Conservation (phyloP, 305 asterid species). For the Ruellia speciosa region DNA sequence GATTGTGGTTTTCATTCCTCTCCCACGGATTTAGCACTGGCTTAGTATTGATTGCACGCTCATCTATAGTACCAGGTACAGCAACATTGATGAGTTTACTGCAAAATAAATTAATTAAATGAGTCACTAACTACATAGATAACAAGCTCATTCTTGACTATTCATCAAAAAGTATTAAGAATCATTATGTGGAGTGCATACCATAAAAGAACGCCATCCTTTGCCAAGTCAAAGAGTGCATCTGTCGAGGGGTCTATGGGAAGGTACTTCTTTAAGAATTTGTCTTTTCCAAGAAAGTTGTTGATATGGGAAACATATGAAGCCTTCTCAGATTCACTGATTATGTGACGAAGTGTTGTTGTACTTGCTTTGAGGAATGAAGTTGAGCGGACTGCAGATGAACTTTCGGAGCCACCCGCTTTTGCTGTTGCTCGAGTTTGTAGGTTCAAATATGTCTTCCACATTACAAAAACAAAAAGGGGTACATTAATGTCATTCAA, state of each 20-base stretch:
- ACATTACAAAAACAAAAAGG: conserved; percentile 1
- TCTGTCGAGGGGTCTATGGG: conserved; percentile 72
- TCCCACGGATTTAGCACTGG: conserved; percentile 78
- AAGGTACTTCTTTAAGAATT: conserved; percentile 61
- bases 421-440: conserved; percentile 58
- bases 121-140: conserved; percentile 14
- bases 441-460: conserved; percentile 57
- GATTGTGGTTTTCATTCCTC: conserved; percentile 80
- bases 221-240: conserved; percentile 75
- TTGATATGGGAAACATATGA: conserved; percentile 84
- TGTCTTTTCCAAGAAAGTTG: conserved; percentile 64
- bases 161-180: background rate
- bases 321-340: conserved; percentile 76
- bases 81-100: conserved; percentile 96
- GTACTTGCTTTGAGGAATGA: conserved; percentile 74
- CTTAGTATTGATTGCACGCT: conserved; percentile 88
- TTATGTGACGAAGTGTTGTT: conserved; percentile 75
- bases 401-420: conserved; percentile 41
- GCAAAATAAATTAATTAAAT: conserved; percentile 25
- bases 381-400: conserved; percentile 39
- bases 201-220: conserved; percentile 93
- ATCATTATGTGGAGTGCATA: conserved; percentile 17
- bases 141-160: background rate
- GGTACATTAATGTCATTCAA: background rate
- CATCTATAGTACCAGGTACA: conserved; percentile 82